phyloP scores from a whole-genome alignment of 345 rosid species.

The Gossypium rotundifolium region DNA sequence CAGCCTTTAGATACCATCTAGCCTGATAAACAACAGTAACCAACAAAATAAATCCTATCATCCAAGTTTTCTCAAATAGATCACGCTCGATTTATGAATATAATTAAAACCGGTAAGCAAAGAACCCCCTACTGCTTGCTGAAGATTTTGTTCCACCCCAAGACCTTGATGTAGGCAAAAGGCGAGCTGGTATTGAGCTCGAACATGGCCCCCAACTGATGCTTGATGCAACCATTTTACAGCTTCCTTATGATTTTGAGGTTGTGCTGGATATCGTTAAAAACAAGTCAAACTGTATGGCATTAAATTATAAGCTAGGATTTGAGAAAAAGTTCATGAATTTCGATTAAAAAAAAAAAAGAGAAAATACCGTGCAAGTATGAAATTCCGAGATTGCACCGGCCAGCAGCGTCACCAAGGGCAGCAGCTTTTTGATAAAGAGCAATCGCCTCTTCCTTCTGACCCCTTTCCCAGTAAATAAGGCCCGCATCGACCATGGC shows the following conservation, averaged over 20 bases:
- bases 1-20: slow-evolving; percentile 77
- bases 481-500: slow-evolving; percentile 99
- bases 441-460: slow-evolving; percentile 44
- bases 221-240: slow-evolving; percentile 59
- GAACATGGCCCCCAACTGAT: slow-evolving; percentile 52
- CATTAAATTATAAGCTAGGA: neutral
- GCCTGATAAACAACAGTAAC: slow-evolving; percentile 33
- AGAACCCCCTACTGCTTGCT: slow-evolving; percentile 53
- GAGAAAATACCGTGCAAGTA: slow-evolving; percentile 55
- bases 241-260: slow-evolving; percentile 50
- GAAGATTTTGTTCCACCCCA: slow-evolving; percentile 43
- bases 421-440: slow-evolving; percentile 68
- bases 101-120: neutral
- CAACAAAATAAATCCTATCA: neutral
- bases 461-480: slow-evolving; percentile 73
- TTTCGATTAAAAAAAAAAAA: neutral
- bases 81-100: neutral
- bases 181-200: slow-evolving; percentile 85
- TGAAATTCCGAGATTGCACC: slow-evolving; percentile 77
- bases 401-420: slow-evolving; percentile 71
- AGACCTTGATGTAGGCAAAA: slow-evolving; percentile 74
- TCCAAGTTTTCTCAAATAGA: neutral
- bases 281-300: neutral
- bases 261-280: slow-evolving; percentile 48
- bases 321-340: neutral